Percentiles rank a stretch among this genome's conserved stretches.
Evolutionary conservation across 306 rosid genomes (phyloP).

Genomic region (Medicago arabica): DNA sequence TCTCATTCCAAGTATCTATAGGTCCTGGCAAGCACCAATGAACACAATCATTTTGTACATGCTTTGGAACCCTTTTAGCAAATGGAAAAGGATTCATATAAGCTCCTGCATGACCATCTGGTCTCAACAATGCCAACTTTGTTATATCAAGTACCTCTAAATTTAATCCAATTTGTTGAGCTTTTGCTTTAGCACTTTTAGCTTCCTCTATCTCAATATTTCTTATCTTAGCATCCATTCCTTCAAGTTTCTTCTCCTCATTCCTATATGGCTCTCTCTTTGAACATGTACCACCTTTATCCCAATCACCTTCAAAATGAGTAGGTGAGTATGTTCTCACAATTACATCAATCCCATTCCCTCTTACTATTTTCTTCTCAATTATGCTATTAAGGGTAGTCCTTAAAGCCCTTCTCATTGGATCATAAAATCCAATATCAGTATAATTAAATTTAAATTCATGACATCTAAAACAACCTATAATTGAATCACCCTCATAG

Average conservation of each 20-base stretch:
- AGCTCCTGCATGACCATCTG: background rate
- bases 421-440: conserved; percentile 61
- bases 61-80: background rate
- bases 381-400: conserved; percentile 9
- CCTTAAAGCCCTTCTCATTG: conserved; percentile 38
- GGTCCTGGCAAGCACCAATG: conserved; percentile 95
- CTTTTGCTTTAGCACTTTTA: background rate
- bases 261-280: background rate
- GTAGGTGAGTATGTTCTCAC: background rate
- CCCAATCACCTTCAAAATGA: background rate
- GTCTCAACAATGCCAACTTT: background rate
- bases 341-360: conserved; percentile 9
- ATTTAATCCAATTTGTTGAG: background rate
- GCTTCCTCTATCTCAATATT: background rate
- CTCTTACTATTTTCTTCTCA: conserved; percentile 35
- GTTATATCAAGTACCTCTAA: background rate
- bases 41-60: conserved; percentile 57
- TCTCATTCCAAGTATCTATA: conserved; percentile 82
- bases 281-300: conserved; percentile 3
- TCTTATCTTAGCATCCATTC: background rate
- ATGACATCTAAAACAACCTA: conserved; percentile 62
- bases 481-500: conserved; percentile 48
- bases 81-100: background rate
- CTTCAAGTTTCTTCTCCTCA: background rate
- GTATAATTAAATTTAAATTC: conserved; percentile 50